Conservation (phyloP, 1,139 yeast species). For the Hansenula sp. region DNA sequence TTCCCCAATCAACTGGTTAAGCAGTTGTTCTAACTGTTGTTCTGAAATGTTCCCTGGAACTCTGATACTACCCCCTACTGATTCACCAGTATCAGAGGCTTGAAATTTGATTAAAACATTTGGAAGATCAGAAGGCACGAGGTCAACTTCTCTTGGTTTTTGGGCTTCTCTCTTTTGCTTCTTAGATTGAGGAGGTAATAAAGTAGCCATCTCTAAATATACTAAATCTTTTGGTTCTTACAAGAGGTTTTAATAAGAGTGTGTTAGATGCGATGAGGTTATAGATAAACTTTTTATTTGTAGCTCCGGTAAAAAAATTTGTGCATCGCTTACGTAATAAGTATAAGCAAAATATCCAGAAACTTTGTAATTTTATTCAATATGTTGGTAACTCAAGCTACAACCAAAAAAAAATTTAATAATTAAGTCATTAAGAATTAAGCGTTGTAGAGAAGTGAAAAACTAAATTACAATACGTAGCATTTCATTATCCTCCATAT, state of each 20-base stretch:
- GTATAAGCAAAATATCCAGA: not conserved
- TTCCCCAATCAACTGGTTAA: conserved; percentile 64
- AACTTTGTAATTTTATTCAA: too few relatives aligned
- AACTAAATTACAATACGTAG: not conserved
- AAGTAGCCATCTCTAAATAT: conserved; percentile 73
- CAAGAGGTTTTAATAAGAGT: too few relatives aligned
- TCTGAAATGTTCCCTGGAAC: conserved; percentile 91
- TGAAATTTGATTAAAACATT: conserved; percentile 86
- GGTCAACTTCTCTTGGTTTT: conserved; percentile 68
- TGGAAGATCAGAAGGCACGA: conserved; percentile 77
- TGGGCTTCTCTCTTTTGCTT: conserved; percentile 85
- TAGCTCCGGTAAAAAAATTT: conserved; percentile 4
- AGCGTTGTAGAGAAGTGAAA: not conserved
- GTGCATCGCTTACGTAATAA: conserved; percentile 15
- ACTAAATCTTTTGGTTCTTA: conserved; percentile 23
- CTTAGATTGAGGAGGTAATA: conserved; percentile 91
- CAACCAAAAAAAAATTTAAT: not conserved
- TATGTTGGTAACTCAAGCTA: too few relatives aligned
- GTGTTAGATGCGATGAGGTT: conserved; percentile 1
- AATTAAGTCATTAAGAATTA: not conserved
- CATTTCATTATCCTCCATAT: conserved; percentile 10
- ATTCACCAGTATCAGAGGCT: conserved; percentile 93
- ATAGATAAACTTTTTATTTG: not conserved
- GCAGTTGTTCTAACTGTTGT: conserved; percentile 80
- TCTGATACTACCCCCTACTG: conserved; percentile 78